A percentile compares a stretch with the other conserved stretches of the same genome.
Evolutionary conservation across 306 rosid species (phyloP).

Genomic region (Vachellia pachyceras): DNA sequence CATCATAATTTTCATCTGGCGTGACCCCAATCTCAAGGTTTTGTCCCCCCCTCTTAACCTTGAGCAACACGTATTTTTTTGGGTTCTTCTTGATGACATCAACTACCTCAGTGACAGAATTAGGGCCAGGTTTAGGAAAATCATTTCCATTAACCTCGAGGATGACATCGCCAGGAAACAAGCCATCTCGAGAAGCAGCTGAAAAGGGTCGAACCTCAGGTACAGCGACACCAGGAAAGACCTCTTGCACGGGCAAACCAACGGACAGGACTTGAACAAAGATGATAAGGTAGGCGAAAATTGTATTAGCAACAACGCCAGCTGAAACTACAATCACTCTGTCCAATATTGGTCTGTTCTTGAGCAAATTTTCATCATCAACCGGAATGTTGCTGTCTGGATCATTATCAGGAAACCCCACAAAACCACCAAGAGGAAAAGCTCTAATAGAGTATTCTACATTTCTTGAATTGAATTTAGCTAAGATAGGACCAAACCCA

Average conservation of each 20-base stretch:
- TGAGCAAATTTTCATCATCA: constrained; percentile 84
- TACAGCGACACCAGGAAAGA: constrained; percentile 86
- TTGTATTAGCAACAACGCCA: constrained; percentile 91
- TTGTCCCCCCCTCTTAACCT: constrained; percentile 72
- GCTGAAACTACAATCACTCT: constrained; percentile 91
- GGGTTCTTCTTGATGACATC: constrained; percentile 75
- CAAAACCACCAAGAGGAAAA: constrained; percentile 97
- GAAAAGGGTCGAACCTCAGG: constrained; percentile 87
- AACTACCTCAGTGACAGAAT: constrained; percentile 75
- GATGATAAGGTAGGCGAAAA: constrained; percentile 82
- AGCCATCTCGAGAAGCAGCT: constrained; percentile 90
- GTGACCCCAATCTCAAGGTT: constrained; percentile 72
- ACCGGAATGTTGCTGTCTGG: constrained; percentile 90
- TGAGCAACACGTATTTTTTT: constrained; percentile 69
- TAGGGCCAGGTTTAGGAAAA: constrained; percentile 71
- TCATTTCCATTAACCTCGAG: constrained; percentile 74
- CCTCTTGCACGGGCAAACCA: constrained; percentile 94
- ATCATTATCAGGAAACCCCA: constrained; percentile 98
- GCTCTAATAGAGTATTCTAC: constrained; percentile 95
- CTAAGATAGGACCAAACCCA: constrained; percentile 97
- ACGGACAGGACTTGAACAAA: constrained; percentile 84
- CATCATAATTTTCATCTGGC: constrained; percentile 87
- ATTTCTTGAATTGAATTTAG: constrained; percentile 86
- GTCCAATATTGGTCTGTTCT: constrained; percentile 94
- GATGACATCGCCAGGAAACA: constrained; percentile 86